Conservation (phyloP, 352 stramenopile species). For the Saprolegnia diclina region DNA sequence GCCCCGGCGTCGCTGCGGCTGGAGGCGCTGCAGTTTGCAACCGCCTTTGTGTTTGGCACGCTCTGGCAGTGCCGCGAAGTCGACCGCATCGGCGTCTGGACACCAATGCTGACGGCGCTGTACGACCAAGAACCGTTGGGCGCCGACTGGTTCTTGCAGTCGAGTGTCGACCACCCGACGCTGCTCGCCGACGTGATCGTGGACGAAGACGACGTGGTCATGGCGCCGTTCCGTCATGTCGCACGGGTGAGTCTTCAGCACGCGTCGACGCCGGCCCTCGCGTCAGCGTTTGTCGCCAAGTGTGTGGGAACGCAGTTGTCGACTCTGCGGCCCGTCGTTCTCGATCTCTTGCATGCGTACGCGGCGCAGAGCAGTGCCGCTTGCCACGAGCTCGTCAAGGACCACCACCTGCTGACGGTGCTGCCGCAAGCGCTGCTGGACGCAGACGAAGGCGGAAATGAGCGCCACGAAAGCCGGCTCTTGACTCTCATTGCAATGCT, state of each 20-base stretch:
- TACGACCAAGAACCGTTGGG: conserved; percentile 65
- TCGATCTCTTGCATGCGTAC: neutral
- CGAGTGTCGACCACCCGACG: conserved; percentile 50
- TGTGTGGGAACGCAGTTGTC: too few relatives aligned
- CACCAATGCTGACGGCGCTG: conserved; percentile 52
- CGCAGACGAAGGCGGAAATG: neutral
- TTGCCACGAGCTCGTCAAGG: neutral
- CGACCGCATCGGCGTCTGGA: conserved; percentile 68
- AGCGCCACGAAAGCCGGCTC: neutral
- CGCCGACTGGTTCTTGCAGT: conserved; percentile 66
- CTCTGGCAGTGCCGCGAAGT: conserved; percentile 78
- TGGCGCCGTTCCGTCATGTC: neutral
- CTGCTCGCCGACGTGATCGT: conserved; percentile 71
- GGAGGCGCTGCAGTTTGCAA: conserved; percentile 69
- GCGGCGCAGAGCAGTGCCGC: neutral
- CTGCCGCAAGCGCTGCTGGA: neutral
- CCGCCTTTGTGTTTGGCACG: conserved; percentile 83
- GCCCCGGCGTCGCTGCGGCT: conserved; percentile 61
- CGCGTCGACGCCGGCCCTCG: conserved; percentile 35
- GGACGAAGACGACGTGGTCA: conserved; percentile 40
- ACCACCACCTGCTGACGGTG: neutral
- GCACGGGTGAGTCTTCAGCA: neutral
- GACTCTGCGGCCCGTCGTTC: neutral
- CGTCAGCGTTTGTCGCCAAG: conserved; percentile 63
- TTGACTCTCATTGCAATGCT: neutral